A percentile compares a stretch with the other conserved stretches of the same genome.
Evolutionary conservation across 257 asterid genomes (phyloP).

Genomic region (Penstemon davidsonii): DNA sequence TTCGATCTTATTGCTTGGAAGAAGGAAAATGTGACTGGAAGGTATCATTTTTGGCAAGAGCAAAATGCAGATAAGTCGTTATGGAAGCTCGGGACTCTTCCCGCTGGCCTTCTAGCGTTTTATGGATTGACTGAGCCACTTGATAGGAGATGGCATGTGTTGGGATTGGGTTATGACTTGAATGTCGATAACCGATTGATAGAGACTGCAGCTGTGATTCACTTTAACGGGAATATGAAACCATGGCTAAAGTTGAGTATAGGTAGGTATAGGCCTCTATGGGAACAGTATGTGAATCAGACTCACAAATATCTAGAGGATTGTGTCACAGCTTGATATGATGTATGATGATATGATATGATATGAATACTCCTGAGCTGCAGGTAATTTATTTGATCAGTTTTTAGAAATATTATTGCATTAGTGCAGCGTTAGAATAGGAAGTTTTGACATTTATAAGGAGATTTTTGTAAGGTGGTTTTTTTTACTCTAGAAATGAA

Average conservation of each 20-base stretch:
- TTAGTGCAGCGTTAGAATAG: slow-evolving; percentile 45
- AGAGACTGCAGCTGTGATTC: slow-evolving; percentile 86
- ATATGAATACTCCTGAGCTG: slow-evolving; percentile 30
- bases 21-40: slow-evolving; percentile 63
- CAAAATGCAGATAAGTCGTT: slow-evolving; percentile 56
- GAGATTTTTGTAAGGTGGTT: slow-evolving; percentile 27
- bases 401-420: slow-evolving; percentile 30
- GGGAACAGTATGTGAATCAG: slow-evolving; percentile 76
- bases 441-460: slow-evolving; percentile 50
- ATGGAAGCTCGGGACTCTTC: slow-evolving; percentile 89
- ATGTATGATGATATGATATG: too few species aligned
- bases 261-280: slow-evolving; percentile 71
- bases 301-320: slow-evolving; percentile 57
- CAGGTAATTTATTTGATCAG: slow-evolving; percentile 35
- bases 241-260: slow-evolving; percentile 86
- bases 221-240: slow-evolving; percentile 86
- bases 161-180: slow-evolving; percentile 78
- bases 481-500: slow-evolving; percentile 27
- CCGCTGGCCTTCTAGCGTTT: slow-evolving; percentile 80
- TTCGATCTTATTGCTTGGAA: slow-evolving; percentile 86
- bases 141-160: slow-evolving; percentile 87
- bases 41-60: slow-evolving; percentile 74
- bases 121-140: slow-evolving; percentile 83
- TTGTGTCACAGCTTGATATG: slow-evolving; percentile 58
- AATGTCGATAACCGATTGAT: slow-evolving; percentile 68